Conservation (phyloP, 331 rosid species). For the Ulmus americana region DNA sequence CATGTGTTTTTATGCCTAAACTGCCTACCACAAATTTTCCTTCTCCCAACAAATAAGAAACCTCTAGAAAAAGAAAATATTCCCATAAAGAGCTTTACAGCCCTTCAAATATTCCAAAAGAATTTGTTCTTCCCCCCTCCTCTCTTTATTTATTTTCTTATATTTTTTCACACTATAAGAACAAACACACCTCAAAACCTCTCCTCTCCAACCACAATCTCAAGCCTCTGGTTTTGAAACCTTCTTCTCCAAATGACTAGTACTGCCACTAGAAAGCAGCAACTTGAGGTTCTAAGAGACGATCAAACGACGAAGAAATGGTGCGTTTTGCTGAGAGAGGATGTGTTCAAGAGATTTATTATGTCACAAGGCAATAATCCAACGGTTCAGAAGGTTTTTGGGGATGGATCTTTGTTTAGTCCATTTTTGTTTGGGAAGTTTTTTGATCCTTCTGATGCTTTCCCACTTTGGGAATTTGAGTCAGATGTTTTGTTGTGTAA, state of each 20-base stretch:
- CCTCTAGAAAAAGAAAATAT: not conserved
- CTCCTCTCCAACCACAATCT: slow-evolving; percentile 27
- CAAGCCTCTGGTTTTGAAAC: slow-evolving; percentile 15
- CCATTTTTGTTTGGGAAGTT: slow-evolving; percentile 85
- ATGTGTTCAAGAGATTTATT: slow-evolving; percentile 52
- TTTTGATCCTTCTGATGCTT: slow-evolving; percentile 96
- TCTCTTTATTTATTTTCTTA: not conserved
- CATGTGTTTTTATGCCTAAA: slow-evolving; percentile 27
- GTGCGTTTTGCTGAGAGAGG: slow-evolving; percentile 73
- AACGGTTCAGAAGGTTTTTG: slow-evolving; percentile 52
- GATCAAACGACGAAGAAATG: slow-evolving; percentile 70
- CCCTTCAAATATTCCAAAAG: slow-evolving; percentile 25
- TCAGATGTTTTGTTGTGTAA: slow-evolving; percentile 59
- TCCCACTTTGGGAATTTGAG: slow-evolving; percentile 93
- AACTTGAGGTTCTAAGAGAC: slow-evolving; percentile 54
- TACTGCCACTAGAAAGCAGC: slow-evolving; percentile 28
- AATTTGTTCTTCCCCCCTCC: slow-evolving; percentile 20
- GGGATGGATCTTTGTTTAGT: slow-evolving; percentile 79
- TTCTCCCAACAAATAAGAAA: not conserved
- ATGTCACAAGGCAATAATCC: slow-evolving; percentile 42
- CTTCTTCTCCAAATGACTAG: slow-evolving; percentile 32
- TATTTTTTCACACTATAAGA: slow-evolving; percentile 45
- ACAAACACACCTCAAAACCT: slow-evolving; percentile 26
- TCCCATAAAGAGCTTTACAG: slow-evolving; percentile 19
- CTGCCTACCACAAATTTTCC: slow-evolving; percentile 24